Evolutionary conservation across 805 yeast genomes (phyloP), one percentile per base, ranked within the genome.

Genomic region (Wickerhamomyces ciferrii): DNA sequence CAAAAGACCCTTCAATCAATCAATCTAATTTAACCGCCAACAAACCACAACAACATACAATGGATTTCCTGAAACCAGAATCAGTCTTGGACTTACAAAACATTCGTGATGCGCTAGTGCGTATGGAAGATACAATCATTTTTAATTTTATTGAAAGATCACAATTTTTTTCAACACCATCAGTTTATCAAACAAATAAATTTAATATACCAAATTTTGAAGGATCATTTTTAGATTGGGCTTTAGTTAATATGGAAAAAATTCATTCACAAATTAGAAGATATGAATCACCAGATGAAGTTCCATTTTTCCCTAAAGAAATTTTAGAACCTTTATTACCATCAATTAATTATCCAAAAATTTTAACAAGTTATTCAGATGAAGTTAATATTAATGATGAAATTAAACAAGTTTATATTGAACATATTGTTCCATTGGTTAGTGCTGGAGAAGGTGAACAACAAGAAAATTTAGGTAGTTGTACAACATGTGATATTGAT

Each of bases 61-160:
- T 91, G 96, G 95, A 91, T 67, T 91, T 90, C 65, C 76, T 78
- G 63, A 79, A 82, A 54, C 94, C 96, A 17, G 85, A 84, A 42
- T 78, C 95, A 0, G 96, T 88, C 7, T 74, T 94, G 43, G 79
- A 89, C 58, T 71, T 94, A 48, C 72, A 71, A 56, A 90, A 94
- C 67, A 94, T 94, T 58, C 81, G 99, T 51, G 82, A 78, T 49
- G 85, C 88, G 17, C 72, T 94, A 41, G 83, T 91, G 36, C 79
- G 96, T 45, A 89, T 94, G 97, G 99, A 94, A 62, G 98, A 94
- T 66, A 87, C 97, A 7, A 90, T 94, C 55, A 85, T 94, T 50
- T 94, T 91, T 72, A 87, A 84, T 47, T 78, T 94, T 54, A 91
- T 94, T 49, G 99, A 94, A 65, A 76, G 99, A 53, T 87, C 97